Base-by-base conservation (phyloP, 2,329 filamentous ascomycete species). In the Aschersonia sp. region DNA sequence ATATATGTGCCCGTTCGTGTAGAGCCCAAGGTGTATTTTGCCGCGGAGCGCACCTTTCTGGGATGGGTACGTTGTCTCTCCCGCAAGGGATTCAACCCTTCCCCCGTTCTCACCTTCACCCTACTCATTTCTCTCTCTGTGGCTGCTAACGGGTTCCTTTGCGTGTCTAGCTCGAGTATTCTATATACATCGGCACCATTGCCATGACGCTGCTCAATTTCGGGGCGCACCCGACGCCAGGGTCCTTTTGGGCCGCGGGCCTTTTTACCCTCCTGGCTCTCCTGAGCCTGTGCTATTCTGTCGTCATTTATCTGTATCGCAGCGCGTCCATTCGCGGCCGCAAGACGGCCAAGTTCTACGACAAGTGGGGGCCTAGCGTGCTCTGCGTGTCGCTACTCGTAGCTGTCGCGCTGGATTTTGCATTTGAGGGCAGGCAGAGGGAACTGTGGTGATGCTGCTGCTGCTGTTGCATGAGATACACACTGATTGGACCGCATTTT, bases 1-100 rank as follows among this genome's bases (percentile, higher is more conserved):
- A 97, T 98, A 50, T 90, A 97, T 58, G 92, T 98, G 30, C 90
- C 90, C 11, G 83, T 97, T 48, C 81, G 92, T 45, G 89, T 98
- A 35, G 92, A 98, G 65, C 92, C 92, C 35, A 98, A 98, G 68
- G 92, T 98, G 46, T 95, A 88, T 65, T 95, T 98, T 61, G 92
- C 92, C 29, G 89, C 88, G 1, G 92, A 98, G 66, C 79, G 92
- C 54, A 98, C 92, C 1, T 98, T 96, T 68, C 75, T 98, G 49
- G 86, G 87, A 53, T 98, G 92, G 88, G 81, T 85, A 67, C 69
- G 79, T 68, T 42, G 42, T 10, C n/a, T 22, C 40, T 2, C 22
- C 22, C 22, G 22, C 2, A 22, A 22, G 22, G 22, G 3, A 22
- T 22, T 22, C 22, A 22, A 4, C 22, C 22, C 22, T 22, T 2